These are phyloP conservation scores for Phytophthora cryptogea DNA, from an alignment of 352 stramenopile genomes.

Conservation along the genomic window DNA sequence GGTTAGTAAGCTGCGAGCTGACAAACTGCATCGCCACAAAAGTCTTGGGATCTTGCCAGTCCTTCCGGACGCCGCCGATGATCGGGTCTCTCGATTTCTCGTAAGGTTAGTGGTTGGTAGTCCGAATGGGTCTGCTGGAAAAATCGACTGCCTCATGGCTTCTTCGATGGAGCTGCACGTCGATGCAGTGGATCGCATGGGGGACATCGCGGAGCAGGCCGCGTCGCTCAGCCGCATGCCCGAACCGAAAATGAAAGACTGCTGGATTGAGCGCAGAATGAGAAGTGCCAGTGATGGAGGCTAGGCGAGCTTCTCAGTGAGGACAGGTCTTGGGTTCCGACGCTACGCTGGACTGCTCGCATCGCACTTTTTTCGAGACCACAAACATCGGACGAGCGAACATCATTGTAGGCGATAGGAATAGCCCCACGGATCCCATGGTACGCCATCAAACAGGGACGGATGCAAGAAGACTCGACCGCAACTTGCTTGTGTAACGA, in stretches of 20 bases:
- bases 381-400: constrained; percentile 10
- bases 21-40: constrained; percentile 32
- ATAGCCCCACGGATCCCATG: constrained; percentile 26
- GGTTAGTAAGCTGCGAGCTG: constrained; percentile 26
- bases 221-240: constrained; percentile 36
- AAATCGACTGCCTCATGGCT: constrained; percentile 33
- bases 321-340: constrained; percentile 22
- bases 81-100: constrained; percentile 24
- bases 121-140: constrained; percentile 28
- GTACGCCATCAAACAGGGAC: constrained; percentile 2
- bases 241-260: constrained; percentile 6
- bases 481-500: constrained; percentile 4
- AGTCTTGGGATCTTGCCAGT: constrained; percentile 24
- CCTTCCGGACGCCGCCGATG: constrained; percentile 3
- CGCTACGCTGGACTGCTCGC: constrained; percentile 23
- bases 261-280: constrained; percentile 17
- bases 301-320: constrained; percentile 29
- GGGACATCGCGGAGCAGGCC: constrained; percentile 20
- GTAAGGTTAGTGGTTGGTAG: constrained; percentile 2
- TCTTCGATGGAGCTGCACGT: constrained; percentile 39
- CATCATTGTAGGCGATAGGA: constrained; percentile 13
- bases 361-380: constrained; percentile 36
- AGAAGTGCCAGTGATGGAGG: constrained; percentile 36
- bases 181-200: constrained; percentile 36
- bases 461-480: constrained; percentile 11